Base-by-base conservation (phyloP, 306 rosid species). In the Gastrolobium bilobum region DNA sequence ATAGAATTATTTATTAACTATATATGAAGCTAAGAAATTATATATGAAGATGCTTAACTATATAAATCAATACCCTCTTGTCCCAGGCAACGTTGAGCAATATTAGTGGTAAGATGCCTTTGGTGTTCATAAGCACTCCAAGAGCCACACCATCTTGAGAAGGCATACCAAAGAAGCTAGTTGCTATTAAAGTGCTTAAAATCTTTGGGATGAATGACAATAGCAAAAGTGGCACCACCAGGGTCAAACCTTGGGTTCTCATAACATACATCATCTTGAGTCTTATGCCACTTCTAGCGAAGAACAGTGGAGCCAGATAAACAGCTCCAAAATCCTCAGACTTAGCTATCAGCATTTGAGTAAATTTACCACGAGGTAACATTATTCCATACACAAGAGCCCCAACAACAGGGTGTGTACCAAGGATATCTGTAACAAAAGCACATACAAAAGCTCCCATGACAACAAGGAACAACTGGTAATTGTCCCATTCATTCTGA, bases 81-180 rank as follows among this genome's bases (percentile, higher is more conserved):
- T 87, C 87, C 82, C 82, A 62, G 5, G 82, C 90, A 34, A 35
- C 10, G 46, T 68, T 73, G 10, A 86, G 77, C 68, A 86, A 56
- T 53, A 87, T 30, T 1, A 87, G 15, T 8, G 86, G 37, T 67
- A 87, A 68, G 80, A 84, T 31, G 39, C 86, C 90, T 60, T 87
- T 87, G 68, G 90, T 58, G 82, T 87, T 87, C 71, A 84, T 59
- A 10, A 87, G 80, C 2, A 87, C 20, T 10, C 88, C 90, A 75
- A 87, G 40, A 50, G 86, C 77, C 57, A 76, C 31, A 38, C 86
- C 84, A 59, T 87, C 83, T 43, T 34, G 74, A 75, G 37, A 10
- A 9, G 78, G 50, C 72, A 87, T 68, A 0, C 85, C 79, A 35
- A 6, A 76, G 35, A 81, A 70, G 4, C n/a, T n/a, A 9, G 80